phyloP scores from a whole-genome alignment of 257 asterid genomes.

The Nemophila menziesii region DNA sequence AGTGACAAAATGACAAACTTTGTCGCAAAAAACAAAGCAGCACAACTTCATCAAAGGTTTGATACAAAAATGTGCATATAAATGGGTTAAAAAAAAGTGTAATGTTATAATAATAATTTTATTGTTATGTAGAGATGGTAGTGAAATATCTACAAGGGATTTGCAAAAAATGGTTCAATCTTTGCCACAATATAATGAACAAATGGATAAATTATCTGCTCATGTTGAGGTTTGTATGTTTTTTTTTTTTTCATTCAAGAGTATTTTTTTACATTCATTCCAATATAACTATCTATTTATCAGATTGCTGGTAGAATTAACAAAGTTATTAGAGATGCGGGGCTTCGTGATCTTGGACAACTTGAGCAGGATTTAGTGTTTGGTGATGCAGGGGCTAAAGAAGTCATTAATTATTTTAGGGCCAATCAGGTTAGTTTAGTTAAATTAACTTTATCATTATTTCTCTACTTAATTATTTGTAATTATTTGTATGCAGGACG shows the following conservation, averaged over 20 bases:
- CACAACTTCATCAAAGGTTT: constrained; percentile 90
- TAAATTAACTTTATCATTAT: neutral
- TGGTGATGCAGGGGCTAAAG: constrained; percentile 99
- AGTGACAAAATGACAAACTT: constrained; percentile 77
- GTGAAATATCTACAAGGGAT: constrained; percentile 87
- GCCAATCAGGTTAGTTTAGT: constrained; percentile 38
- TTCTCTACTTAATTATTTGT: constrained; percentile 12
- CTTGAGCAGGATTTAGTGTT: constrained; percentile 97
- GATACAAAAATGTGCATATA: constrained; percentile 3
- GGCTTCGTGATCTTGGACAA: constrained; percentile 90
- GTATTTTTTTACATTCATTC: no score
- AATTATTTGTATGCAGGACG: constrained; percentile 37
- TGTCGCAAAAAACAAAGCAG: constrained; percentile 91
- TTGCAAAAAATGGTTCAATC: constrained; percentile 98
- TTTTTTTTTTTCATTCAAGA: no score
- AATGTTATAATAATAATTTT: constrained; percentile 11
- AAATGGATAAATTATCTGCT: constrained; percentile 78
- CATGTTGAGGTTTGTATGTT: constrained; percentile 74
- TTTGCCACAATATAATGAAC: constrained; percentile 87
- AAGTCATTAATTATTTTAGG: constrained; percentile 67
- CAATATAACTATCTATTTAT: no score
- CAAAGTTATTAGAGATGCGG: constrained; percentile 40
- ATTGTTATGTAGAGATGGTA: constrained; percentile 56
- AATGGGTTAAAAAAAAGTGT: no score
- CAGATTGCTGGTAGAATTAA: constrained; percentile 95